Conservation (phyloP, 345 rosid genomes). For the Physaria fendleri region DNA sequence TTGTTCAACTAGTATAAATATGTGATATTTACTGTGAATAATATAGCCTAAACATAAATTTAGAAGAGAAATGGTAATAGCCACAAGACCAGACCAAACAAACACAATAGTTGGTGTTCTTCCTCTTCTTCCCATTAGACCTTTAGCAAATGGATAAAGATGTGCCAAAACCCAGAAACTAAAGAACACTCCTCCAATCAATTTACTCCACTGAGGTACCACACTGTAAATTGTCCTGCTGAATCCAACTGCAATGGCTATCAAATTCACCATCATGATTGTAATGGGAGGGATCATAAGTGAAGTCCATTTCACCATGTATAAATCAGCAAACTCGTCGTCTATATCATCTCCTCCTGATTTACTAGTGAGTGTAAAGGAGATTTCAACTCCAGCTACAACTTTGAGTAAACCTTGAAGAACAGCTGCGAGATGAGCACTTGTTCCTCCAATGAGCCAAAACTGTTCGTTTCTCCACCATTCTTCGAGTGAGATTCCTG, state of each 20-base stretch:
- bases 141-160: conserved; percentile 96
- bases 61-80: conserved; percentile 89
- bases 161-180: conserved; percentile 99
- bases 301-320: conserved; percentile 75
- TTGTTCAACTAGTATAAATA: conserved; percentile 16
- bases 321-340: conserved; percentile 92
- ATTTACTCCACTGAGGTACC: conserved; percentile 78
- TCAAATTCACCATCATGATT: conserved; percentile 87
- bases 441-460: conserved; percentile 97
- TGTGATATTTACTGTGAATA: neutral
- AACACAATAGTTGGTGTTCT: conserved; percentile 93
- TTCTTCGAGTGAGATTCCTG: conserved; percentile 84
- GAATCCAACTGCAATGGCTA: conserved; percentile 87
- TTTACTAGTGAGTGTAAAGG: conserved; percentile 84
- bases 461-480: conserved; percentile 99
- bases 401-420: conserved; percentile 90
- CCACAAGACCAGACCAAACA: conserved; percentile 95
- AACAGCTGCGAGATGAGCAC: conserved; percentile 95
- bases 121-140: conserved; percentile 96
- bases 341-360: conserved; percentile 84
- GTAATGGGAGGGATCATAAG: conserved; percentile 89
- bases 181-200: conserved; percentile 93
- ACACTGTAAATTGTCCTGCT: conserved; percentile 87
- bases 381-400: conserved; percentile 85
- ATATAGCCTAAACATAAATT: neutral